A percentile compares a stretch with the other conserved stretches of the same genome.
These are phyloP conservation scores for Fusarium neocosmosporiellum DNA, from an alignment of 2,329 filamentous ascomycete genomes.

Conservation along the genomic window DNA sequence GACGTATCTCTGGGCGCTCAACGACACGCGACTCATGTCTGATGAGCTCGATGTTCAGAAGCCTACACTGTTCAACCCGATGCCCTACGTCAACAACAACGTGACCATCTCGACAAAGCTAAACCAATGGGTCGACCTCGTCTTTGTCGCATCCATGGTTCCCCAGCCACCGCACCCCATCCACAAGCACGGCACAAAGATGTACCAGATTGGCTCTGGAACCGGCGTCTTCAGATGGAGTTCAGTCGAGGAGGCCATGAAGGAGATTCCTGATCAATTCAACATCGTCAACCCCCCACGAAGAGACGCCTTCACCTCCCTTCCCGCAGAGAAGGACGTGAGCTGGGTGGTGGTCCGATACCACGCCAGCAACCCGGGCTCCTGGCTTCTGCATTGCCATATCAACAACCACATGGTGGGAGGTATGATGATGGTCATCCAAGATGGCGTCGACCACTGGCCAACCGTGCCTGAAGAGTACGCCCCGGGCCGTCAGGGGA, in stretches of 20 bases:
- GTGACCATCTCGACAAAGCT: constrained; percentile 60
- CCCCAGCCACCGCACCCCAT: constrained; percentile 67
- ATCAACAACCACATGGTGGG: constrained; percentile 64
- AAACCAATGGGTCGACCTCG: constrained; percentile 66
- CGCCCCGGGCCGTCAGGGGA: constrained; percentile 20
- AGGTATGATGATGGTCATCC: constrained; percentile 66
- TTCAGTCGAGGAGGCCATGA: constrained; percentile 63
- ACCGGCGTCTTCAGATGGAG: constrained; percentile 62
- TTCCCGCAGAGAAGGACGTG: constrained; percentile 29
- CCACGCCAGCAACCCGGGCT: constrained; percentile 62
- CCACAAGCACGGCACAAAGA: constrained; percentile 73
- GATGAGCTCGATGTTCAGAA: constrained; percentile 47
- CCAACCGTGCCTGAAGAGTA: constrained; percentile 56
- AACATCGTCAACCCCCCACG: constrained; percentile 67
- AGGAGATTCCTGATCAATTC: constrained; percentile 60
- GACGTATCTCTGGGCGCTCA: constrained; percentile 66
- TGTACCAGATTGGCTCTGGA: constrained; percentile 66
- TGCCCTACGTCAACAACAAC: constrained; percentile 51
- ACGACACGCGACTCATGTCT: constrained; percentile 56
- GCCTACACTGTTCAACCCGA: constrained; percentile 61
- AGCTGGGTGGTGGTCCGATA: constrained; percentile 64
- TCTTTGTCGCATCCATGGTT: constrained; percentile 57
- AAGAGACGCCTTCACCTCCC: constrained; percentile 55
- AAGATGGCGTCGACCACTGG: constrained; percentile 59
- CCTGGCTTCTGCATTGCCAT: constrained; percentile 68